Evolutionary conservation across 257 asterid genomes (phyloP), one percentile per base, ranked within the genome.

Genomic region (Craterostigma plantagineum): DNA sequence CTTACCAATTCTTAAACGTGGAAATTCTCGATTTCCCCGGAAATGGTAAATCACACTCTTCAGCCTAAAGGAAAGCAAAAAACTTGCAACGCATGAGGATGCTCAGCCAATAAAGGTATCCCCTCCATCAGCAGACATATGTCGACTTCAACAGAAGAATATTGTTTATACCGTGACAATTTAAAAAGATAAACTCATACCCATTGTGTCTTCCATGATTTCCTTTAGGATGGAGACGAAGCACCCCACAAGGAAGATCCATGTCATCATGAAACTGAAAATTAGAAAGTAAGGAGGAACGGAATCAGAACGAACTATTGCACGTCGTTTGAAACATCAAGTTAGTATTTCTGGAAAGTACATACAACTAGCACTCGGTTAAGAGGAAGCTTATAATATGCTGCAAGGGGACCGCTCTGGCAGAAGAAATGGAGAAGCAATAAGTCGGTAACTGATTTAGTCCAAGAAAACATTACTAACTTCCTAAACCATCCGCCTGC

Each of bases 341-440:
- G 30, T 23, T 23, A 23, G 30, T 23, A 23, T 23, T 23, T 23
- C 30, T 23, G 6, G 15, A 12, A 12, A 35, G 23, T 43, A 11
- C 4, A 9, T 78, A 87, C 97, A 95, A 82, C 68, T 14, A 82
- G 51, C 27, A 87, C 95, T 46, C 98, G 82, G 43, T 74, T 87
- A 57, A 87, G 98, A 53, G 95, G 95, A 53, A 87, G 93, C 69
- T 79, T 82, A 64, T 82, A 87, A 63, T 82, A 87, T 37, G 95
- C 95, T 51, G 93, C 98, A 53, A 87, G 90, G 43, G 98, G 93
- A 46, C 95, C 93, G 58, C 65, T 69, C 97, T 87, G 69, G 59
- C 61, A 36, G 41, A 60, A 27, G 61, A 48, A 43, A 23, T 23
- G 30, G 6, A 23, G 30, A n/a, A n/a, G n/a, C n/a, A n/a, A n/a